Base-by-base conservation (phyloP, 306 rosid species). In the Malus orientalis region DNA sequence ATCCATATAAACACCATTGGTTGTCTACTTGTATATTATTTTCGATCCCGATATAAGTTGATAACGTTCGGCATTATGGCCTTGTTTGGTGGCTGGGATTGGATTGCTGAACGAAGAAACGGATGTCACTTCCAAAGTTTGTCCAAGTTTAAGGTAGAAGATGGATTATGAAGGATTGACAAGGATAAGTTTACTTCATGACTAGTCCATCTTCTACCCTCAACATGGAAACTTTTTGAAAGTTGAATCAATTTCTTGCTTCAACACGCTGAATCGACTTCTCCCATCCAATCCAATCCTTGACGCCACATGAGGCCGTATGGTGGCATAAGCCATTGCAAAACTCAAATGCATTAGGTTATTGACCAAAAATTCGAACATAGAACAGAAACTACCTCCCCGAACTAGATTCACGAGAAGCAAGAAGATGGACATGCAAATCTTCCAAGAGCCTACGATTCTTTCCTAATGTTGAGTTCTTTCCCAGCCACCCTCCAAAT, bases 401-500 rank as follows among this genome's bases (percentile, higher is more conserved):
- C 0, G 91, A 85, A 80, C 90, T 82, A 80, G 96, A 86, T 84
- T 86, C 96, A 40, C 93, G 93, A 78, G 99, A 92, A 76, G 97
- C 92, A 82, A 95, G 97, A 83, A 95, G 68, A 86, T 89, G 97
- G 70, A 92, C 85, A 65, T 91, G 99, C 71, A 95, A 76, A 81
- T 95, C 99, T 63, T 95, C 99, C 88, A 95, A 72, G 78, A 95
- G 97, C 85, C 97, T 88, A 70, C 67, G 32, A 84, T 92, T 88
- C 86, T 95, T 95, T 19, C 97, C 89, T 70, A 19, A 79, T 38
- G 99, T 90, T 18, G 99, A 95, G 86, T 95, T 95, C 84, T 92
- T 95, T 72, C 99, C 97, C 44, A 95, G 81, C 99, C 99, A 95
- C 23, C 97, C 97, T 51, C 97, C 93, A 84, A 95, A 95, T 80